Evolutionary conservation across 352 stramenopile genomes (phyloP).

Genomic region (Blastocystis sp.): DNA sequence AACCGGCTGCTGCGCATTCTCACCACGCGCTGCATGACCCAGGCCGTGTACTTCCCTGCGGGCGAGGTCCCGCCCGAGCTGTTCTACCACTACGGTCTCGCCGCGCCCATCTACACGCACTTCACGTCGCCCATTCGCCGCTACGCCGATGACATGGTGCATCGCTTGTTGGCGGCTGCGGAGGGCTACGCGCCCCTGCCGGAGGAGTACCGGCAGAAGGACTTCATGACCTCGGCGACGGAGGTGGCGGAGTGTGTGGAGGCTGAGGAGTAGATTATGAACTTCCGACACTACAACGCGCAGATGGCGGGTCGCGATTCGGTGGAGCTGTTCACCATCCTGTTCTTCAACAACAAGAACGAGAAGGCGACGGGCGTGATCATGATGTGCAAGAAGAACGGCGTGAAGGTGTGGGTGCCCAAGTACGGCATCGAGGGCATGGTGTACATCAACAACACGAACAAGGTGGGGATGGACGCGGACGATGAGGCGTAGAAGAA

Average conservation of each 20-base stretch:
- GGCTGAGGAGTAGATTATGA: slow-evolving; percentile 82
- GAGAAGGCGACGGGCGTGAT: slow-evolving; percentile 86
- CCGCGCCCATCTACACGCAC: slow-evolving; percentile 96
- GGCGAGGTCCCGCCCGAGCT: slow-evolving; percentile 88
- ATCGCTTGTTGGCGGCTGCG: slow-evolving; percentile 90
- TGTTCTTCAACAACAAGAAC: slow-evolving; percentile 90
- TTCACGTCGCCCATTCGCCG: slow-evolving; percentile 98
- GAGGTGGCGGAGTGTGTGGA: slow-evolving; percentile 72
- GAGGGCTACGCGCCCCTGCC: slow-evolving; percentile 91
- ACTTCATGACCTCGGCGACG: slow-evolving; percentile 88
- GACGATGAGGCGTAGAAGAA: slow-evolving; percentile 68
- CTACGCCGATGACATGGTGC: slow-evolving; percentile 96
- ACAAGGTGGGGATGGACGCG: slow-evolving; percentile 74
- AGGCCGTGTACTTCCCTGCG: slow-evolving; percentile 95
- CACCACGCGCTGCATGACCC: slow-evolving; percentile 94
- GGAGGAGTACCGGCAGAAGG: slow-evolving; percentile 84
- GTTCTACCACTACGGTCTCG: slow-evolving; percentile 96
- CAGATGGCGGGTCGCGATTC: slow-evolving; percentile 91
- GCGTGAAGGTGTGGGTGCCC: slow-evolving; percentile 91
- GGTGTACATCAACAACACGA: slow-evolving; percentile 83
- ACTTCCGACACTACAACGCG: slow-evolving; percentile 89
- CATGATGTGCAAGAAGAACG: slow-evolving; percentile 88
- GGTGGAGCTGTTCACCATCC: slow-evolving; percentile 91
- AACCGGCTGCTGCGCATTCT: slow-evolving; percentile 96
- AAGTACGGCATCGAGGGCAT: slow-evolving; percentile 95